Base-by-base conservation (phyloP, 2,329 filamentous ascomycete genomes). In the Colletotrichum nymphaeae region DNA sequence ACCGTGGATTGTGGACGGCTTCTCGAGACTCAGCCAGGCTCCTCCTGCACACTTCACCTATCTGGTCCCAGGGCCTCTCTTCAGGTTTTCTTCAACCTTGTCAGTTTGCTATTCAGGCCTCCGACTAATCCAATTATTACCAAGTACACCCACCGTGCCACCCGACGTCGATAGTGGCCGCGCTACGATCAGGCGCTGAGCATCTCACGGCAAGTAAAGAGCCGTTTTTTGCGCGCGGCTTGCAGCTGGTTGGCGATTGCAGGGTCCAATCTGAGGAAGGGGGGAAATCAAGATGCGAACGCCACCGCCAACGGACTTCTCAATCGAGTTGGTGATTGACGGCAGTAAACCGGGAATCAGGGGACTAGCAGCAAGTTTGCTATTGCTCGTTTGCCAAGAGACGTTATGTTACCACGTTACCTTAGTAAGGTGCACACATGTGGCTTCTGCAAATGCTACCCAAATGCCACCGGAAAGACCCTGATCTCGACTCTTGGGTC, bases 201-300 rank as follows among this genome's bases (percentile, higher is more conserved):
- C 19, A 42, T 42, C 16, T 35, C 53, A 42, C 37, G 32, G 62
- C 59, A 46, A 71, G 32, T 67, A 55, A 37, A 60, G 58, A n/a
- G 37, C 53, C 35, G 55, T 32, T 49, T 37, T 42, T 42, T 37
- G 64, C 58, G 69, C 49, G 37, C 58, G 56, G 58, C 49, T 58
- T 68, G 57, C 58, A 19, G 35, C 63, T 68, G 64, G 64, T 72
- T 68, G 69, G 69, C 24, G 42, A 58, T 28, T 22, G 58, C 69
- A 69, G 58, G 64, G 69, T 58, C 46, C 32, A 49, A 56, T 24
- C 6, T 49, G 49, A 42, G 37, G 46, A 42, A 57, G 26, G 19
- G 11, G 35, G 55, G 57, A 19, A 24, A 68, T 42, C 28, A 53
- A 26, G 59, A 28, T 69, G 66, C 67, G 19, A 32, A 37, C 62